A percentile compares a stretch with the other conserved stretches of the same genome.
These are phyloP conservation scores for Vicia faba DNA, from an alignment of 306 rosid genomes.

Conservation along the genomic window DNA sequence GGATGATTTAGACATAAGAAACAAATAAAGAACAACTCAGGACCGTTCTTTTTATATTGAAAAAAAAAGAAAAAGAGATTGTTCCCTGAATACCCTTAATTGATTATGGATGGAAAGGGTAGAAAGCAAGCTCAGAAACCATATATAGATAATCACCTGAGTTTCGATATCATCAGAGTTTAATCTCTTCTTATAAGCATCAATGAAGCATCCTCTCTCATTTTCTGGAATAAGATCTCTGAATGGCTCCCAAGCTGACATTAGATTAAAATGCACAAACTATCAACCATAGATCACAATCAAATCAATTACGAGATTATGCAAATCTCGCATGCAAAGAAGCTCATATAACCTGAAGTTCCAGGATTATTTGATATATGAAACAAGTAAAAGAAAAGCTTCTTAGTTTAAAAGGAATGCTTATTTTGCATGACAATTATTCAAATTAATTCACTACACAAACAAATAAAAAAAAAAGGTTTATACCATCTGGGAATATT, in stretches of 20 bases:
- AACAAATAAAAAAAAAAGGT: constrained; percentile 15
- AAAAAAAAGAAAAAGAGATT: constrained; percentile 13
- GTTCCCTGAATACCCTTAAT: neutral
- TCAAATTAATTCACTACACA: constrained; percentile 27
- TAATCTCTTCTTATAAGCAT: constrained; percentile 83
- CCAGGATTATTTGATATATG: constrained; percentile 20
- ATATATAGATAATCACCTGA: constrained; percentile 60
- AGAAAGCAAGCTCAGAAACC: constrained; percentile 24
- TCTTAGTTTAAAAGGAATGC: constrained; percentile 17
- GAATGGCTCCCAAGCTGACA: constrained; percentile 89
- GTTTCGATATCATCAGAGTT: constrained; percentile 74
- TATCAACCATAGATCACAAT: constrained; percentile 28
- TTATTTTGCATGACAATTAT: constrained; percentile 16
- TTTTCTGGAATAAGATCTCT: constrained; percentile 85
- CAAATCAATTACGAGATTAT: constrained; percentile 32
- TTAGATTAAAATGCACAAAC: constrained; percentile 34
- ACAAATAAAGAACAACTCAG: neutral
- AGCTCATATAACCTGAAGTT: constrained; percentile 21
- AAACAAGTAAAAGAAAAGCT: constrained; percentile 10
- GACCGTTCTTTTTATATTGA: constrained; percentile 11
- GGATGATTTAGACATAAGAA: constrained; percentile 7
- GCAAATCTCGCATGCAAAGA: constrained; percentile 29
- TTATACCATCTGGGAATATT: constrained; percentile 85
- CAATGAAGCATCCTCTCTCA: constrained; percentile 72
- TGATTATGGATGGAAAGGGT: constrained; percentile 5